Evolutionary conservation across 2,329 filamentous ascomycete species (phyloP).

Genomic region (Botrytis deweyae): DNA sequence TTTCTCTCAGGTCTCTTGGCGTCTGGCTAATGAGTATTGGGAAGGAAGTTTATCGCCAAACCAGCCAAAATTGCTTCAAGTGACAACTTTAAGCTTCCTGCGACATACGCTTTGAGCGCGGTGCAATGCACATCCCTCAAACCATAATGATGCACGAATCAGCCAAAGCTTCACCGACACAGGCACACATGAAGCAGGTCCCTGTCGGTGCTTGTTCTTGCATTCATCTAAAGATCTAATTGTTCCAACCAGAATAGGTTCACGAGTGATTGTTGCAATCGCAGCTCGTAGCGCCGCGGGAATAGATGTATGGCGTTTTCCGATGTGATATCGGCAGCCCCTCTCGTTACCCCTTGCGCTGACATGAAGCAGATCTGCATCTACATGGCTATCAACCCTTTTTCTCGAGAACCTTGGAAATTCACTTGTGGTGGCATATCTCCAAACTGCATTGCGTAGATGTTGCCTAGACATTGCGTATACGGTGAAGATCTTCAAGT

Average conservation of each 20-base stretch:
- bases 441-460: not conserved
- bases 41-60: not conserved
- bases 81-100: not conserved
- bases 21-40: not conserved
- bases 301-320: not conserved
- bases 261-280: not conserved
- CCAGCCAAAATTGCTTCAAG: not conserved
- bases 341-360: not conserved
- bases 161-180: not conserved
- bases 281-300: not conserved
- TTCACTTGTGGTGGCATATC: not conserved
- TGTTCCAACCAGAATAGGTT: not conserved
- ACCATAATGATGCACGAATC: not conserved
- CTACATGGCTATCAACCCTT: not conserved
- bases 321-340: not conserved
- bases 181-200: not conserved
- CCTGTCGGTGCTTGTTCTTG: not conserved
- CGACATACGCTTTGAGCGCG: not conserved
- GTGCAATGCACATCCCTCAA: not conserved
- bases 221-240: not conserved
- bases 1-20: not conserved
- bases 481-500: not conserved
- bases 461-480: not conserved
- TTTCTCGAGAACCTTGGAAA: not conserved
- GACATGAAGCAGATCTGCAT: not conserved